Evolutionary conservation across 805 yeast genomes (phyloP), one percentile per base, ranked within the genome.

Genomic region (Lipomyces spencermartinsiae): DNA sequence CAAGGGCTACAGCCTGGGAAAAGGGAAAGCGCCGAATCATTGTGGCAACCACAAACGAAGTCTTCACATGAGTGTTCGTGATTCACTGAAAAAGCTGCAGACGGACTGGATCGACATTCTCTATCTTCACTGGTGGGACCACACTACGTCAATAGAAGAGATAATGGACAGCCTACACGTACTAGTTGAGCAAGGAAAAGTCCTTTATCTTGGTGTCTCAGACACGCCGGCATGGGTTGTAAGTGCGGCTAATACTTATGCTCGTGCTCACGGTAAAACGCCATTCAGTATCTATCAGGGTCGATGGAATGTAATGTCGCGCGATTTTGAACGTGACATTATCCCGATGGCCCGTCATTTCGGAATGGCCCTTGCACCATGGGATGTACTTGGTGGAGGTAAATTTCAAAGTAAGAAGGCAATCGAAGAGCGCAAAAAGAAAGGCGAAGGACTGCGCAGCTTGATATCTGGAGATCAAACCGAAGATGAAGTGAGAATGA

Each of bases 141-240:
- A 71, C 60, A 69, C 73, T 46, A 67, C 74, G 25, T 69, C 74
- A 2, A 65, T 73, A 16, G 66, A 67, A 22, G 75, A 73, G 59
- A 34, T 71, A 34, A 73, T 73, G 75, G 69, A 71, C 58, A 61
- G 71, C 31, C 54, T 66, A 33, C 66, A 71, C 67, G 19, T 12
- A 8, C 65, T 62, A 14, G 65, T 64, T 37, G 39, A 10, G 34
- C 31, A 16, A 34, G 75, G 75, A 22, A 73, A 73, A 54, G 75
- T 73, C 6, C 58, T 73, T 14, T 73, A 72, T 57, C 68, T 73
- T 34, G 75, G 75, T 2, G 64, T 68, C 8, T 73, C 75, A 25
- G 75, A 73, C 62, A 65, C 73, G 6, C 75, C 75, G 31, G 75
- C 75, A 58, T n/a, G n/a, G n/a, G n/a, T n/a, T n/a, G n/a, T n/a